Conservation (phyloP, 257 asterid species). For the Fraxinus quadrangulata region DNA sequence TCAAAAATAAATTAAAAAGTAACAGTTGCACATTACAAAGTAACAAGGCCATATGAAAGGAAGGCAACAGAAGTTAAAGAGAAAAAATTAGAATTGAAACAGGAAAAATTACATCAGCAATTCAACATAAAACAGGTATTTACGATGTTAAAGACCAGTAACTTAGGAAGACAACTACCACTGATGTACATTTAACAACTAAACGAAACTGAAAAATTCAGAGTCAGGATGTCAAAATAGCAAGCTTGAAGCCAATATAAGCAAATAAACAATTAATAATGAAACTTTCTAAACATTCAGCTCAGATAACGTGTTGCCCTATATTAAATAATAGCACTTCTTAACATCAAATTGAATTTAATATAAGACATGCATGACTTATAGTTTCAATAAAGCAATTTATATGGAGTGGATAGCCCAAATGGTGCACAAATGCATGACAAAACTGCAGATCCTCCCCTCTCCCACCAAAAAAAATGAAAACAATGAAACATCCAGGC, state of each 20-base stretch:
- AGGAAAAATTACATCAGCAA: not conserved
- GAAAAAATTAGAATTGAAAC: not conserved
- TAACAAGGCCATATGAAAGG: not conserved
- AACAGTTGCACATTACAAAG: not conserved
- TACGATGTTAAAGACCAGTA: not conserved
- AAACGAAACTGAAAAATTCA: not conserved
- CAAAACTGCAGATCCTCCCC: not conserved
- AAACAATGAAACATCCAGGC: not conserved
- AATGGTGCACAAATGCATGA: slow-evolving; percentile 16
- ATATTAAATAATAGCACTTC: not conserved
- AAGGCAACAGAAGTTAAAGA: not conserved
- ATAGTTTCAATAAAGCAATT: not conserved
- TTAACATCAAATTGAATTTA: slow-evolving; percentile 4
- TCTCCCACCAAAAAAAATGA: not conserved
- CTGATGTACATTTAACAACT: not conserved
- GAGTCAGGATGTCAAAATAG: not conserved
- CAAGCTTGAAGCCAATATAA: not conserved
- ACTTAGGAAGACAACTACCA: not conserved
- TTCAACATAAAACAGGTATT: not conserved
- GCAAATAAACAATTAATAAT: not conserved
- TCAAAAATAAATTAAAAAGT: not conserved
- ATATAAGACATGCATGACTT: not conserved
- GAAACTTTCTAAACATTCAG: not conserved
- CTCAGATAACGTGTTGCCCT: not conserved
- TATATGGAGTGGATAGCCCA: not conserved